Evolutionary conservation across 352 stramenopile species (phyloP), one percentile per base, ranked within the genome.

Genomic region (Globisporangium nodosum): DNA sequence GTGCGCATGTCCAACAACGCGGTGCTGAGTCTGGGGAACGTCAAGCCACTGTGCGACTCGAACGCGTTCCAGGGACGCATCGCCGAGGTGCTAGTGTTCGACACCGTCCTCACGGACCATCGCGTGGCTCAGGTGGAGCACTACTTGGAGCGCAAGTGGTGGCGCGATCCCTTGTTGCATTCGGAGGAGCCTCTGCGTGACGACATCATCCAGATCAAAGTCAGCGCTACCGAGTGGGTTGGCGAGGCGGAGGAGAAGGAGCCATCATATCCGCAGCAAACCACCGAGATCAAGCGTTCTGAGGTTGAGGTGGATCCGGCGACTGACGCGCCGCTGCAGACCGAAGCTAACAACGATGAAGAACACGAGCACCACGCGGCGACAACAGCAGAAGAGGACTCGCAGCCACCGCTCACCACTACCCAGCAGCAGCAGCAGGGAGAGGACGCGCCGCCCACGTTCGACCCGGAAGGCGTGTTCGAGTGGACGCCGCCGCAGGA

Each of bases 41-140:
- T 75, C 43, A 81, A 87, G 49, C 43, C 52, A 1, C 43, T 63
- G 16, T 89, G 77, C 35, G 79, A 89, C 33, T 74, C 71, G 0
- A 87, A 85, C 24, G 71, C 71, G 1, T 89, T 87, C 56, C 73
- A 82, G 39, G 79, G 79, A 9, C 63, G 60, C 35, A 71, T 89
- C 30, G 78, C 69, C 1, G 79, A 89, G 46, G 56, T 89, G 3
- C 58, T 87, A 35, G 37, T 87, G 21, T 89, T 82, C 43, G 60
- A 87, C 48, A 57, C 54, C 0, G 62, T 73, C 5, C 65, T 87
- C n/a, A 66, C 66, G 1, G 65, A 86, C 37, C 15, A 42, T 27
- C 68, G 60, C 40, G 61, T 78, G 0, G 50, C 52, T 18, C 12
- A 24, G 0, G 65, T 85, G 20, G 72, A 85, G 61, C 49, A 54